Base-by-base conservation (phyloP, 768 basidiomycete genomes). In the Pisolithus orientalis region DNA sequence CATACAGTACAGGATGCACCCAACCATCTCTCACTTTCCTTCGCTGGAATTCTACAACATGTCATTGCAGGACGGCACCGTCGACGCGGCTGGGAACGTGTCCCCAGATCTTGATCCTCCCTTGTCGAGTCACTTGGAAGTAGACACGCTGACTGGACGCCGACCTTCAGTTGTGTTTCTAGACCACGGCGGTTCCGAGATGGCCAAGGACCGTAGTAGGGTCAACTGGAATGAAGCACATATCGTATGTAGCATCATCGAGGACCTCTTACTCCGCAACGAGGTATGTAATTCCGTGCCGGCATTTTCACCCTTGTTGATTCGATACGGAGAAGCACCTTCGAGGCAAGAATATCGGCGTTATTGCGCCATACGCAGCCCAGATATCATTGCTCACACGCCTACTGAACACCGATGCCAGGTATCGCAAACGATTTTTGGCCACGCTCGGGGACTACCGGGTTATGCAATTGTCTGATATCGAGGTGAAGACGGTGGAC, bases 1-100 rank as follows among this genome's bases (percentile, higher is more conserved):
- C 62, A 78, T 82, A n/a, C 94, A 97, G 69, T 97, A 96, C 61
- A 84, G 94, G 34, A 97, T 97, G 94, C 92, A 94, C 60, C 94
- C 94, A 11, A 74, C 75, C 37, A 93, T 97, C 59, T 90, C 94
- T 2, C 76, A 76, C 21, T 97, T 97, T 72, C 92, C 94, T 9
- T 84, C 87, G 37, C 65, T 73, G 27, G 85, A 91, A 54, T 96
- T 96, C 65, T 97, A 97, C 71, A 72, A 82, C 40, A 72, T 74
- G 27, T 73, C 77, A 1, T 64, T 96, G 44, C 75, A 73, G 39
- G 87, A 95, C 64, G 92, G 92, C 14, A 93, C 90, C 1, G 77
- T 86, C 24, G 81, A 84, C 54, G 44, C 53, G 10, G 51, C 57
- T 6, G 80, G 81, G 5, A 67, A 67, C 24, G 69, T 84, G 17